These are phyloP conservation scores for Anethum foeniculum DNA, from an alignment of 140 eudicot species.

Conservation along the genomic window DNA sequence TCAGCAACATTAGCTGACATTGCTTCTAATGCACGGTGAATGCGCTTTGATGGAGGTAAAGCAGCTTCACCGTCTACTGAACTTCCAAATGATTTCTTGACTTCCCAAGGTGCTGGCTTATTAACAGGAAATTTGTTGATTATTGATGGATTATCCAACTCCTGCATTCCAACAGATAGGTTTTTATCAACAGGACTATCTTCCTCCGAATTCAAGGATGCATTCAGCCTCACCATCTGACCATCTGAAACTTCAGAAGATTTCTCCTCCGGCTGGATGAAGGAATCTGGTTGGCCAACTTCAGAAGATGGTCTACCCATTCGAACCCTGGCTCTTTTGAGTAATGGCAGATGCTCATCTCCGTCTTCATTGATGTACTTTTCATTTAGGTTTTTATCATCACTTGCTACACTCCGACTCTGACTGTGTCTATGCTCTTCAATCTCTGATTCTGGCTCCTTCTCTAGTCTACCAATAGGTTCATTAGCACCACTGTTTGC, in stretches of 20 bases:
- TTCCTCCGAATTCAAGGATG: conserved; percentile 26
- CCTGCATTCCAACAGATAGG: conserved; percentile 20
- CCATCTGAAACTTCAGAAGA: conserved; percentile 28
- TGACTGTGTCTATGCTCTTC: conserved; percentile 22
- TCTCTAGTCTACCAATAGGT: conserved; percentile 19
- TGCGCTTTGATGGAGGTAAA: conserved; percentile 90
- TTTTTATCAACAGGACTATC: conserved; percentile 20
- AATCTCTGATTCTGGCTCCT: conserved; percentile 22
- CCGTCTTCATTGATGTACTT: conserved; percentile 57
- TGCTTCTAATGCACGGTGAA: conserved; percentile 92
- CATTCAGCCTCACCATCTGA: conserved; percentile 11
- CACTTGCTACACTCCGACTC: conserved; percentile 18
- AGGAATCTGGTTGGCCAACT: conserved; percentile 25
- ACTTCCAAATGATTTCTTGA: conserved; percentile 35
- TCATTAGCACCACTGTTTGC: conserved; percentile 28
- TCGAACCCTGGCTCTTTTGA: conserved; percentile 89
- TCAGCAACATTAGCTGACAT: conserved; percentile 96
- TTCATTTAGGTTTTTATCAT: conserved; percentile 23
- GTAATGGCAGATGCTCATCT: conserved; percentile 86
- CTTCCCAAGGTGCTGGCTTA: conserved; percentile 52
- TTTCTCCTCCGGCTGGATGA: conserved; percentile 24
- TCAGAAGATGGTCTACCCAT: conserved; percentile 58
- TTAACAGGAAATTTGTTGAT: conserved; percentile 23
- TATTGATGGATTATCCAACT: conserved; percentile 13
- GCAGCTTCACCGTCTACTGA: conserved; percentile 86